Evolutionary conservation across 139 green algal species (phyloP), one percentile per base, ranked within the genome.

Genomic region (Chlamydomonas asymmetrica): DNA sequence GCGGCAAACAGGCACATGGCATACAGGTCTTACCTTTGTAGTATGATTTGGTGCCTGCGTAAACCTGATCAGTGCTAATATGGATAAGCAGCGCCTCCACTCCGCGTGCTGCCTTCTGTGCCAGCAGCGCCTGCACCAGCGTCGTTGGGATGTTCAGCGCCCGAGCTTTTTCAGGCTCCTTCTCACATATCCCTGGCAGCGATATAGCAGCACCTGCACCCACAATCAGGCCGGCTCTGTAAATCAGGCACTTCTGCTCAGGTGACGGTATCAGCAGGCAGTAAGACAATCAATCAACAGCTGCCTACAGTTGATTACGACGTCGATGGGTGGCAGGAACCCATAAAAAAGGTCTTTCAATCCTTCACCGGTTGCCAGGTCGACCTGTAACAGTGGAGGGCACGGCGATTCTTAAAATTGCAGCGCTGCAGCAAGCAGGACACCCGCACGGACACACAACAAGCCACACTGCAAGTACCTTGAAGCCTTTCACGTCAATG

Each of bases 21-120:
- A n/a, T n/a, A n/a, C n/a, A n/a, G n/a, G n/a, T 88, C 80, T 59
- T 92, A 93, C 38, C 91, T 85, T 80, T 93, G 83, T 4, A 31
- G 49, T 59, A 22, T 59, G 49, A n/a, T 20, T 59, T 20, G 20
- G 49, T 59, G 49, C 22, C 20, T 59, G 49, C 22, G 49, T 59
- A 3, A 37, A 90, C 89, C 64, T 97, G 92, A 71, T 96, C 92
- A 13, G 92, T 97, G 18, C 86, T 93, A 23, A 97, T 62, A 77
- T 97, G 92, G 2, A 95, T 76, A 2, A 97, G 77, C 9, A 90
- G 35, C 0, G 80, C 79, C 31, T 70, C 63, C 27, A 64, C 52
- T 27, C 79, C 74, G 10, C 4, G 38, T 3, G 32, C 8, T 1
- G 71, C 32, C 37, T 71, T 56, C 63, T 85, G 82, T 37, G 39